phyloP scores from a whole-genome alignment of 2,329 filamentous ascomycete species.

The Fusarium lyarnte region DNA sequence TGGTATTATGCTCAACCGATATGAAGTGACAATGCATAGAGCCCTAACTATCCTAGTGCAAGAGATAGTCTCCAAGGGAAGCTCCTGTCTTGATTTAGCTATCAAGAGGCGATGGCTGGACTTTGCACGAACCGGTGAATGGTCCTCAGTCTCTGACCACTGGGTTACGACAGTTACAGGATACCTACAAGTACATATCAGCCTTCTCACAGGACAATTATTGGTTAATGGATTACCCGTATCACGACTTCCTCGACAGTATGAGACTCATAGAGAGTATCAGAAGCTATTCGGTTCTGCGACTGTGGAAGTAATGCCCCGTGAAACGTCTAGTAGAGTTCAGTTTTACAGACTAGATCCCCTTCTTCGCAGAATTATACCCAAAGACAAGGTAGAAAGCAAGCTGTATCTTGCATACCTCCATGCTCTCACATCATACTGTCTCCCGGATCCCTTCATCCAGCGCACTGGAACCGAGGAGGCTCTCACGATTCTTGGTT shows the following conservation, averaged over 20 bases:
- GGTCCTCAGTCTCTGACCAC: conserved; percentile 1
- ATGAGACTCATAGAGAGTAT: conserved; percentile 13
- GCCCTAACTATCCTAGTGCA: background rate
- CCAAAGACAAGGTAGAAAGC: conserved; percentile 61
- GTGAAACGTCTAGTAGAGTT: conserved; percentile 22
- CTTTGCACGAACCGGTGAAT: background rate
- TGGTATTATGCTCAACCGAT: conserved; percentile 13
- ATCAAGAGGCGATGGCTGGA: conserved; percentile 28
- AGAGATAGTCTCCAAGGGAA: background rate
- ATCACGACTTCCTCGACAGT: conserved; percentile 11
- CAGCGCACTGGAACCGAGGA: conserved; percentile 63
- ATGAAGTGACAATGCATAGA: conserved; percentile 13
- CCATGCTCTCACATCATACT: conserved; percentile 64
- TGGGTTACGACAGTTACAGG: conserved; percentile 21
- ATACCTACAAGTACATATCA: conserved; percentile 3
- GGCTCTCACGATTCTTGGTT: conserved; percentile 58
- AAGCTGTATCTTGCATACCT: conserved; percentile 62
- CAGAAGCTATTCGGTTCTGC: conserved; percentile 16
- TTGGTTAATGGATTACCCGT: conserved; percentile 20
- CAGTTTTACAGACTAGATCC: conserved; percentile 61
- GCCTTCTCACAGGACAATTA: conserved; percentile 19
- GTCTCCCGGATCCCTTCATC: conserved; percentile 60
- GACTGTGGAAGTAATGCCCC: conserved; percentile 32
- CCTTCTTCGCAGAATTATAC: conserved; percentile 59
- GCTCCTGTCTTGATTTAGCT: conserved; percentile 19